These are phyloP conservation scores for Sclerotinia subarctica DNA, from an alignment of 2,329 filamentous ascomycete genomes.

Conservation along the genomic window DNA sequence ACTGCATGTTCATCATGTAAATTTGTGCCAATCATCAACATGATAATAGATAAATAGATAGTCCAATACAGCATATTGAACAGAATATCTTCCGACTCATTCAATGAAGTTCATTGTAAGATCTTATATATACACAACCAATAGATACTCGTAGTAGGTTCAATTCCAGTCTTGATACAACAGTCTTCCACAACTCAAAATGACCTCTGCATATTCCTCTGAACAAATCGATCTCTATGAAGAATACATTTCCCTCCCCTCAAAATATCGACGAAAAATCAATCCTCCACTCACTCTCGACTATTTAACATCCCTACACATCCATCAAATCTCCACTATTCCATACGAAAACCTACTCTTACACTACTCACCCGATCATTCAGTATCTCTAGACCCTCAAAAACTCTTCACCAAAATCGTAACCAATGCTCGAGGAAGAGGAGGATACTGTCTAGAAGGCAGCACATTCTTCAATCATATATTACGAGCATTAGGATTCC, in stretches of 20 bases:
- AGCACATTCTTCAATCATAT: constrained; percentile 54
- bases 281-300: constrained; percentile 25
- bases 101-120: neutral
- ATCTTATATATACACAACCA: neutral
- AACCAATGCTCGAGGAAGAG: constrained; percentile 39
- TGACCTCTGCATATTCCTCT: constrained; percentile 27
- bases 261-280: constrained; percentile 21
- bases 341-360: constrained; percentile 36
- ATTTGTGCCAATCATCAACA: neutral
- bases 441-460: constrained; percentile 61
- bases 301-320: constrained; percentile 31
- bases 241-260: constrained; percentile 29
- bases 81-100: neutral
- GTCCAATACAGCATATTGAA: neutral
- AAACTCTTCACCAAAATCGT: constrained; percentile 34
- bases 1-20: neutral
- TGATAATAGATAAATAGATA: neutral
- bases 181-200: neutral
- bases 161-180: neutral
- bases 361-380: constrained; percentile 31
- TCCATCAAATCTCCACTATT: constrained; percentile 29
- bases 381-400: constrained; percentile 31
- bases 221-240: constrained; percentile 31
- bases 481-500: constrained; percentile 50
- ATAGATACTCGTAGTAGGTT: neutral